A percentile compares a stretch with the other conserved stretches of the same genome.
These are phyloP conservation scores for Zopfia rhizophila DNA, from an alignment of 2,329 filamentous ascomycete genomes.

Conservation along the genomic window DNA sequence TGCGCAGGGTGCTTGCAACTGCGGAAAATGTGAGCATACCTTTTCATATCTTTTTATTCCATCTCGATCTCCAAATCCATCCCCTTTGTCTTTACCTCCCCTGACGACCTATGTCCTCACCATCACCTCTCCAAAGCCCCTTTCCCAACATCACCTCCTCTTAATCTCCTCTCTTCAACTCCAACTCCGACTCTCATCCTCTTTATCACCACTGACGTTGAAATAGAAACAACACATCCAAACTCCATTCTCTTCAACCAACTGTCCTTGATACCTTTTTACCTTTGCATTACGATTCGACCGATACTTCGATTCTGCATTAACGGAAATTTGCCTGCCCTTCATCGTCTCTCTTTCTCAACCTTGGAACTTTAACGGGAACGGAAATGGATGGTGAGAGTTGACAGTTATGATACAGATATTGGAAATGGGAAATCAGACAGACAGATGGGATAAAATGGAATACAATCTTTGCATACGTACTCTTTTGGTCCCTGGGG, in stretches of 20 bases:
- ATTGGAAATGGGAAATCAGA: slow-evolving; percentile 1
- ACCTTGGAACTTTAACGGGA: neutral
- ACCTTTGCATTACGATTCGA: neutral
- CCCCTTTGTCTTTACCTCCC: neutral
- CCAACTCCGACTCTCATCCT: neutral
- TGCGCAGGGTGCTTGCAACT: slow-evolving; percentile 44
- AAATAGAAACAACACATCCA: too few species aligned
- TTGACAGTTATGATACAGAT: too few species aligned
- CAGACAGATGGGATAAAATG: slow-evolving; percentile 5
- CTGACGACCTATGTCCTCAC: neutral
- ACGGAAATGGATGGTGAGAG: slow-evolving; percentile 5
- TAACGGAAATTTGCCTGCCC: slow-evolving; percentile 2
- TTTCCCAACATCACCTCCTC: neutral
- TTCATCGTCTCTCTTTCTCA: slow-evolving; percentile 20
- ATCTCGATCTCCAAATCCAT: neutral
- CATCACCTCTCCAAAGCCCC: neutral
- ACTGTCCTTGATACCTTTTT: slow-evolving; percentile 22
- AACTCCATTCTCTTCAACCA: slow-evolving; percentile 8
- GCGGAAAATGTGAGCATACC: slow-evolving; percentile 37
- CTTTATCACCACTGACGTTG: too few species aligned
- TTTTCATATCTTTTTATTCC: neutral
- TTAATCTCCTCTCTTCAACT: slow-evolving; percentile 2
- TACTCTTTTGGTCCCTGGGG: too few species aligned
- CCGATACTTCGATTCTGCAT: too few species aligned
- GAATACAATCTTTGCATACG: slow-evolving; percentile 4